These are phyloP conservation scores for Fusarium papillatum DNA, from an alignment of 2,329 filamentous ascomycete species.

Conservation along the genomic window DNA sequence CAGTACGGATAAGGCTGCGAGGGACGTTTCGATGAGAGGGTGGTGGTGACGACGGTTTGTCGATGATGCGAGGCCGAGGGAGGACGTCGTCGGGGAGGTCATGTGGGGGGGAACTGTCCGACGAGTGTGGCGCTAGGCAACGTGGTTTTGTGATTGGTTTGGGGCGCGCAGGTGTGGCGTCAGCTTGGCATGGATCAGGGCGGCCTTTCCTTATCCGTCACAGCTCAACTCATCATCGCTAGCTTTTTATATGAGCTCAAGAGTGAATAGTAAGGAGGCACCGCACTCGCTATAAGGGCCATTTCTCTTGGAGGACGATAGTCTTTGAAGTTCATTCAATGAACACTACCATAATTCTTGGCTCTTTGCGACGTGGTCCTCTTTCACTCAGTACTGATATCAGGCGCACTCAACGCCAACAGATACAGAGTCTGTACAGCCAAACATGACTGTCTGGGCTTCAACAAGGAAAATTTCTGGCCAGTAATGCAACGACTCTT, in stretches of 20 bases:
- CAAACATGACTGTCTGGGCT: neutral
- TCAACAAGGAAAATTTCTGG: neutral
- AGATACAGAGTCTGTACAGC: neutral
- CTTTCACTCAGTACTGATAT: neutral
- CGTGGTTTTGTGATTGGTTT: slow-evolving; percentile 18
- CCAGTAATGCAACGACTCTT: neutral
- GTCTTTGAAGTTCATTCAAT: neutral
- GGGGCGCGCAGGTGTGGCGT: slow-evolving; percentile 41
- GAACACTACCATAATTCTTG: neutral
- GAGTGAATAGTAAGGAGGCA: neutral
- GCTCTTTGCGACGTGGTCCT: neutral
- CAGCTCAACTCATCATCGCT: neutral
- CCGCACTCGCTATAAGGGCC: neutral
- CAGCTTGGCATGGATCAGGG: slow-evolving; percentile 5
- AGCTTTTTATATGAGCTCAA: neutral
- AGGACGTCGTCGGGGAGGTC: slow-evolving; percentile 31
- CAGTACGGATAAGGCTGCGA: slow-evolving; percentile 21
- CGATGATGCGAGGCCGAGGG: slow-evolving; percentile 39
- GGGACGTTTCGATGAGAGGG: slow-evolving; percentile 28
- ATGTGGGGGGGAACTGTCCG: slow-evolving; percentile 35
- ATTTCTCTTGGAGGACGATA: neutral
- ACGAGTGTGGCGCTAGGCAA: slow-evolving; percentile 40
- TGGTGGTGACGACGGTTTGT: slow-evolving; percentile 20
- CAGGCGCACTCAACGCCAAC: neutral
- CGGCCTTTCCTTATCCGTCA: neutral